Base-by-base conservation (phyloP, 768 basidiomycete species). In the Tulasnella sp. region DNA sequence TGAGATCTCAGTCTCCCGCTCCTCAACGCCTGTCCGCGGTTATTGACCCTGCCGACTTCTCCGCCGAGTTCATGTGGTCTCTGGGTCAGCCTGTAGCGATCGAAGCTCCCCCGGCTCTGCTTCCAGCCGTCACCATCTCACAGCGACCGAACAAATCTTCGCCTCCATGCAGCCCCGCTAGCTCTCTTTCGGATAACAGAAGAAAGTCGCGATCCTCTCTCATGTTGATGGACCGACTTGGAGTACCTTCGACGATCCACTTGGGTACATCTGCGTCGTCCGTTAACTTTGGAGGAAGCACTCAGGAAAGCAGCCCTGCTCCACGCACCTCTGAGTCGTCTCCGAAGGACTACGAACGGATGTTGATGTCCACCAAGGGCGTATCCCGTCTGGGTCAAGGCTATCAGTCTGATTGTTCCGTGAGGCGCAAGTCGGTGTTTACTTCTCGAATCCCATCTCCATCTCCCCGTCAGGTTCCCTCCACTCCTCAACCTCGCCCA, bases 371-470 rank as follows among this genome's bases (percentile, higher is more conserved):
- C 12, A 90, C 90, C 0, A 86, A 88, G 1, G 89, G 89, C 34
- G 91, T 94, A 44, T 92, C 88, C 77, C 89, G 91, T 35, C 80
- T 90, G 8, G 92, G 92, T 3, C 88, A 86, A 76, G 91, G 92
- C 7, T 92, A 93, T 76, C 90, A 93, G 79, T 92, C 90, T 1
- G 71, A 72, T 34, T 37, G 62, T 34, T 37, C 32, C 39, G 17
- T 14, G 17, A 29, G 62, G 37, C 67, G 39, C 36, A 67, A 37
- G 29, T 39, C 67, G 40, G 12, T 14, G 11, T 12, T 26, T 9
- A 39, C 16, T 7, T 14, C 26, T 29, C 39, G 41, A 7, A 7
- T 39, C 3, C 39, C 29, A 42, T 32, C 42, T 35, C 67, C n/a
- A 32, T 22, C 34, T n/a, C 59, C 7, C 7, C 59, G n/a, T 7